These are phyloP conservation scores for Fonsecaea multimorphosa DNA, from an alignment of 2,329 filamentous ascomycete species.

Conservation along the genomic window DNA sequence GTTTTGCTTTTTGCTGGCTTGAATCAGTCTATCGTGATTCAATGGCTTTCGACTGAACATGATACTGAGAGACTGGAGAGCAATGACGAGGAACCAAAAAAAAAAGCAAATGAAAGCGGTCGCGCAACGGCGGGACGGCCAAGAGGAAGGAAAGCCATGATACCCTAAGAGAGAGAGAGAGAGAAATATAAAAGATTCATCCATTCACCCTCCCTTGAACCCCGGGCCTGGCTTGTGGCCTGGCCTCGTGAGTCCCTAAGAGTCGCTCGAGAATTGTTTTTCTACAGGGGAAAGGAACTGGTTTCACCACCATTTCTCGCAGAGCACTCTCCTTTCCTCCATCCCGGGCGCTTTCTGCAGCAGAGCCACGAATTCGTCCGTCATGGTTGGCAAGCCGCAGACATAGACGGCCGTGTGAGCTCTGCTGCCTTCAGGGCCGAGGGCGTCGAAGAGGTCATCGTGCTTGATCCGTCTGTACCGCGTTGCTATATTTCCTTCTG, in stretches of 20 bases:
- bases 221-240: too few relatives aligned
- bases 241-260: too few relatives aligned
- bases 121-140: not conserved
- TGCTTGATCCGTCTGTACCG: conserved; percentile 45
- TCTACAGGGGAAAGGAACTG: not conserved
- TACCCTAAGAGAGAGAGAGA: not conserved
- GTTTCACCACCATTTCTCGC: conserved; percentile 69
- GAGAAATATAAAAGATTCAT: not conserved
- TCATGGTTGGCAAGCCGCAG: conserved; percentile 72
- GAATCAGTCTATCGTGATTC: not conserved
- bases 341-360: conserved; percentile 51
- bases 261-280: too few relatives aligned
- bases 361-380: conserved; percentile 65
- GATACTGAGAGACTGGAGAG: not conserved
- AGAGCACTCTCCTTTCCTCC: conserved; percentile 58
- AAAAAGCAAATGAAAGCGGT: not conserved
- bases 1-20: not conserved
- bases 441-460: conserved; percentile 46
- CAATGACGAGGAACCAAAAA: not conserved
- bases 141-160: not conserved
- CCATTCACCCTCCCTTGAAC: not conserved
- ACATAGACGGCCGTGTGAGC: conserved; percentile 65
- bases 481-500: conserved; percentile 38
- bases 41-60: not conserved
- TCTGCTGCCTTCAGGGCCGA: conserved; percentile 44